A percentile compares a stretch with the other conserved stretches of the same genome.
Evolutionary conservation across 345 rosid species (phyloP).

Genomic region (Geranium brycei): DNA sequence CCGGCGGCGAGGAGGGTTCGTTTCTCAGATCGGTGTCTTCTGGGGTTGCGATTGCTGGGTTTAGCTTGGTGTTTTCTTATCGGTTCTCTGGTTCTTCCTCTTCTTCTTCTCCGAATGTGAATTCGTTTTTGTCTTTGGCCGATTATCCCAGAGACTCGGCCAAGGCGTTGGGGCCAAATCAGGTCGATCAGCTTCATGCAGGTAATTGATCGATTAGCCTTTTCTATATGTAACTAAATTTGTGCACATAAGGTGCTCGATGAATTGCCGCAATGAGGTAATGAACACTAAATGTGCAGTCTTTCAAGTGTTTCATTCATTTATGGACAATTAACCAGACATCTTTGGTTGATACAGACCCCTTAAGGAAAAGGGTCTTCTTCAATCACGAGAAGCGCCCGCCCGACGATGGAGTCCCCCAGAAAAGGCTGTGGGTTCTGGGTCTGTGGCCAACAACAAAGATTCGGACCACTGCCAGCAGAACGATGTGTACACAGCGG

Average conservation of each 20-base stretch:
- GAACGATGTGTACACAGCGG: conserved; percentile 85
- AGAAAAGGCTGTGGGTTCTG: conserved; percentile 42
- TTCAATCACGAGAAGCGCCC: conserved; percentile 14
- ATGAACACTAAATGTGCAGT: neutral
- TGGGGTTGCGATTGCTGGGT: neutral
- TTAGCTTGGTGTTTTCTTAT: neutral
- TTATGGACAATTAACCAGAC: neutral
- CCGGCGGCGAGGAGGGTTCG: neutral
- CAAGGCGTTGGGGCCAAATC: neutral
- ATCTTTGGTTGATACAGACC: conserved; percentile 31
- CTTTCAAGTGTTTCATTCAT: neutral
- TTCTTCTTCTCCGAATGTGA: neutral
- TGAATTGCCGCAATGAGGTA: neutral
- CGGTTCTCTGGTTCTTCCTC: neutral
- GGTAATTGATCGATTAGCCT: neutral
- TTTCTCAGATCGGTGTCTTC: neutral
- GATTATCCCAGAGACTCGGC: neutral
- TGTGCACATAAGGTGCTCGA: neutral
- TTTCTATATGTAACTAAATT: too few relatives aligned
- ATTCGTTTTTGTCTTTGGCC: neutral
- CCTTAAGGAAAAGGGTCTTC: conserved; percentile 71
- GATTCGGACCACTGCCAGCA: conserved; percentile 45
- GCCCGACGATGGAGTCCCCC: conserved; percentile 78
- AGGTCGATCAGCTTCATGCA: neutral
- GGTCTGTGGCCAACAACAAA: neutral